A percentile compares a stretch with the other conserved stretches of the same genome.
Conservation (phyloP, 441 rosid genomes). For the Mallotus japonicus region DNA sequence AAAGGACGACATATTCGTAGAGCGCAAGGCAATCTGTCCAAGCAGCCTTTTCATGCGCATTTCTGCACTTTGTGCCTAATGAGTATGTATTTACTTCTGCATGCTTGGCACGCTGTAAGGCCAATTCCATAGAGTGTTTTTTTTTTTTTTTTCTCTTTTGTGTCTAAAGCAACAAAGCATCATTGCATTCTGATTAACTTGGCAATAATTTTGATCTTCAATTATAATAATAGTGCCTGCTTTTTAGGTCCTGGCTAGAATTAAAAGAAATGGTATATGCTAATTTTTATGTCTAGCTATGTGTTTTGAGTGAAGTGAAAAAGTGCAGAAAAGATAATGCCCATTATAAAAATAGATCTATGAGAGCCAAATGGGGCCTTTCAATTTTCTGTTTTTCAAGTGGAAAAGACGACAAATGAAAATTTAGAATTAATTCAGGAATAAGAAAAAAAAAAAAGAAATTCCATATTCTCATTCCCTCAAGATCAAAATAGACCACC, state of each 20-base stretch:
- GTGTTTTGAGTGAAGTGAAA: neutral
- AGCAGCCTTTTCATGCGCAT: conserved; percentile 51
- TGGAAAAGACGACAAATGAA: neutral
- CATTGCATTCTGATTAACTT: neutral
- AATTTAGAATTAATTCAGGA: conserved; percentile 6
- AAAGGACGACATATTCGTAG: conserved; percentile 42
- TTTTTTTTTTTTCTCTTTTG: neutral
- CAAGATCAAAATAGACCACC: conserved; percentile 14
- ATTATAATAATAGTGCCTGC: conserved; percentile 8
- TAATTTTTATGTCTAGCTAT: conserved; percentile 5
- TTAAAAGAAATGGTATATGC: conserved; percentile 26
- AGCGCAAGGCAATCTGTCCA: conserved; percentile 79
- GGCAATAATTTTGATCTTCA: no score
- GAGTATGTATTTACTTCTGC: conserved; percentile 35
- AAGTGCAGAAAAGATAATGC: no score
- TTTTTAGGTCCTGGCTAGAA: conserved; percentile 20
- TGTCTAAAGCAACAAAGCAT: neutral
- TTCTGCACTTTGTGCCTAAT: conserved; percentile 41
- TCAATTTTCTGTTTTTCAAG: conserved; percentile 8
- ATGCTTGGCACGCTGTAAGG: conserved; percentile 35
- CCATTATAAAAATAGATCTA: neutral
- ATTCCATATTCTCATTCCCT: conserved; percentile 18
- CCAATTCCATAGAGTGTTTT: conserved; percentile 32
- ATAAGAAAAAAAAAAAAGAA: conserved; percentile 33
- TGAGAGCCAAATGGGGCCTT: conserved; percentile 17